Conservation (phyloP, 257 asterid genomes). For the Voacanga thouarsii region DNA sequence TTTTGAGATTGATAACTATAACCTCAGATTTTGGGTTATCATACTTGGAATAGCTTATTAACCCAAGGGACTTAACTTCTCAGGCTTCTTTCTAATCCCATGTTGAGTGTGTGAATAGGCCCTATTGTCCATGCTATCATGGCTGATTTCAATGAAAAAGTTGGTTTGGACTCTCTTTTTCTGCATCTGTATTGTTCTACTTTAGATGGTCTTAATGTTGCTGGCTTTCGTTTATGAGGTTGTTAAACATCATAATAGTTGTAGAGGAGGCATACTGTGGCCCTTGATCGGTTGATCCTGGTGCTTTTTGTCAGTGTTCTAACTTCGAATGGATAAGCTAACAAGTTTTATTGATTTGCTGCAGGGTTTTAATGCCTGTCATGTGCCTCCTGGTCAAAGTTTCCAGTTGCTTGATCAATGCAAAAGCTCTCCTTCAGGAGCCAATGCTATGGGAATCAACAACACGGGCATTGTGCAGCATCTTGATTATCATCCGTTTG, state of each 20-base stretch:
- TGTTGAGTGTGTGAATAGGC: not conserved
- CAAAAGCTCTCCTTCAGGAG: constrained; percentile 48
- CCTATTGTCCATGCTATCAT: not conserved
- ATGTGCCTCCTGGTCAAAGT: constrained; percentile 52
- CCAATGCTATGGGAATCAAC: constrained; percentile 45
- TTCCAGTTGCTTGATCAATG: constrained; percentile 55
- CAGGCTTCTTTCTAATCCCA: not conserved
- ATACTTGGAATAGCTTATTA: not conserved
- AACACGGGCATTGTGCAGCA: constrained; percentile 45
- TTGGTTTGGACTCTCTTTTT: not conserved
- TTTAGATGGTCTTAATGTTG: not conserved
- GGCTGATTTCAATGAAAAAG: not conserved
- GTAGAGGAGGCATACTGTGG: not conserved
- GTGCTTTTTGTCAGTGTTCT: not conserved
- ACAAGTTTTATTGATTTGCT: constrained; percentile 8
- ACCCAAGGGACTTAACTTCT: not conserved
- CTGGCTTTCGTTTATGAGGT: not conserved
- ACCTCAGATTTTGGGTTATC: not conserved
- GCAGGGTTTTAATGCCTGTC: constrained; percentile 53
- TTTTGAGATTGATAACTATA: too few species aligned
- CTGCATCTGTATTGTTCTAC: not conserved
- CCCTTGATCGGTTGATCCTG: constrained; percentile 1
- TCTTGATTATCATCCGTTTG: constrained; percentile 51
- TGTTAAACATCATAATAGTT: not conserved
- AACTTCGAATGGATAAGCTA: not conserved